Evolutionary conservation across 352 stramenopile species (phyloP).

Genomic region (Pythium utonaiense): DNA sequence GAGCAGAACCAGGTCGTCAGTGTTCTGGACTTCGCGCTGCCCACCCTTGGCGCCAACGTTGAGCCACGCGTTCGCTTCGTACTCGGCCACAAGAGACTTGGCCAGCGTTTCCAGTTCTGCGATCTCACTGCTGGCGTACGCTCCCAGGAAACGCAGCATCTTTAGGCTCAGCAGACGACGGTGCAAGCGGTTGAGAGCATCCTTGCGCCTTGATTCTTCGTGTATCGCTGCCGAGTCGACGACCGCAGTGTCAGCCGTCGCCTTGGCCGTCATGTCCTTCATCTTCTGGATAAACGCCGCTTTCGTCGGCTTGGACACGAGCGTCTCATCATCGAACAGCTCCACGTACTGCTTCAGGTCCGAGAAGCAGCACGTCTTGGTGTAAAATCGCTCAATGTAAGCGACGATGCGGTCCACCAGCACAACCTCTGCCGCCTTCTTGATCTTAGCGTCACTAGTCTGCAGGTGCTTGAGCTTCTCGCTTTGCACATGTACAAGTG

Average conservation of each 20-base stretch:
- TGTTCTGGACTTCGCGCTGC: conserved; percentile 82
- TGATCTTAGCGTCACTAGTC: neutral
- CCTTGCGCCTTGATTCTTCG: conserved; percentile 33
- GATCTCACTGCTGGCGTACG: conserved; percentile 30
- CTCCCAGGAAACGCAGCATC: conserved; percentile 65
- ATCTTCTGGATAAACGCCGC: conserved; percentile 38
- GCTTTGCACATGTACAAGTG: conserved; percentile 48
- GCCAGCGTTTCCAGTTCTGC: conserved; percentile 36
- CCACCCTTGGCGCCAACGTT: conserved; percentile 66
- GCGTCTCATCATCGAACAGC: conserved; percentile 27
- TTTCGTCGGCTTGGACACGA: conserved; percentile 36
- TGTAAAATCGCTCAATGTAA: conserved; percentile 70
- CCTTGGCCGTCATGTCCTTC: conserved; percentile 21
- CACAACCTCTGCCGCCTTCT: conserved; percentile 30
- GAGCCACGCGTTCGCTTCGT: conserved; percentile 67
- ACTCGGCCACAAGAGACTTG: conserved; percentile 55
- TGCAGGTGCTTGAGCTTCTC: conserved; percentile 45
- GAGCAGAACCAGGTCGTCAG: conserved; percentile 78
- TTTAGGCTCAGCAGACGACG: conserved; percentile 63
- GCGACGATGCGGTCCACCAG: conserved; percentile 45
- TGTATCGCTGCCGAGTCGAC: conserved; percentile 15
- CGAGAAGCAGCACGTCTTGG: conserved; percentile 84
- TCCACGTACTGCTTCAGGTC: conserved; percentile 79
- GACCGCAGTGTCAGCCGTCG: conserved; percentile 2
- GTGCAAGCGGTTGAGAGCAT: conserved; percentile 45